phyloP scores from a whole-genome alignment of 257 asterid genomes.

The Forsythia viridissima region DNA sequence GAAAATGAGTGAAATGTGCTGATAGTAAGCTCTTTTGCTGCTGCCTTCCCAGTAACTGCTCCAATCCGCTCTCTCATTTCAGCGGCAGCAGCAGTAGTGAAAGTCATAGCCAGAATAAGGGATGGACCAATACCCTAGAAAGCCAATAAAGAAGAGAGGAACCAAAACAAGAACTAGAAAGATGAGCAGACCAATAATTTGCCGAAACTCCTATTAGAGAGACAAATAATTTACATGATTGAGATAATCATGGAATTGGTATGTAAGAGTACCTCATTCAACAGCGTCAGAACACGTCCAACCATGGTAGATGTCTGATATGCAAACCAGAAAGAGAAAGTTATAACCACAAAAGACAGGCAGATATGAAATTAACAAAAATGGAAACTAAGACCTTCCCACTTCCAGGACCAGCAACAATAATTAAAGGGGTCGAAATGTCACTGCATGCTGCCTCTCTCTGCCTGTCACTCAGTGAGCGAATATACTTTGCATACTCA shows the following conservation, averaged over 20 bases:
- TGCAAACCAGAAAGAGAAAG: slow-evolving; percentile 31
- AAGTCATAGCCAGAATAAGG: slow-evolving; percentile 94
- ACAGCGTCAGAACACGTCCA: slow-evolving; percentile 88
- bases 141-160: slow-evolving; percentile 10
- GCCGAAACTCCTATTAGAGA: slow-evolving; percentile 19
- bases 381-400: slow-evolving; percentile 69
- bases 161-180: slow-evolving; percentile 14
- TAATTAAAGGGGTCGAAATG: slow-evolving; percentile 77
- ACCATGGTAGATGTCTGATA: slow-evolving; percentile 98
- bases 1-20: slow-evolving; percentile 98
- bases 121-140: slow-evolving; percentile 77
- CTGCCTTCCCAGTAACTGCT: slow-evolving; percentile 79
- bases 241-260: not conserved
- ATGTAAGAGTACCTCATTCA: slow-evolving; percentile 54
- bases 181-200: slow-evolving; percentile 21
- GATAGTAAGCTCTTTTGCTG: slow-evolving; percentile 84
- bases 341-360: slow-evolving; percentile 25
- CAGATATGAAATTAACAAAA: slow-evolving; percentile 17
- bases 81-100: slow-evolving; percentile 93
- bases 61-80: slow-evolving; percentile 98
- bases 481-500: slow-evolving; percentile 66
- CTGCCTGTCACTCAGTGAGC: slow-evolving; percentile 80
- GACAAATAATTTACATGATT: slow-evolving; percentile 14
- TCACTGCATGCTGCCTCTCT: slow-evolving; percentile 93
- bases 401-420: slow-evolving; percentile 99